A percentile compares a stretch with the other conserved stretches of the same genome.
Conservation (phyloP, 2,329 filamentous ascomycete species). For the Hyphodiscus sp. region DNA sequence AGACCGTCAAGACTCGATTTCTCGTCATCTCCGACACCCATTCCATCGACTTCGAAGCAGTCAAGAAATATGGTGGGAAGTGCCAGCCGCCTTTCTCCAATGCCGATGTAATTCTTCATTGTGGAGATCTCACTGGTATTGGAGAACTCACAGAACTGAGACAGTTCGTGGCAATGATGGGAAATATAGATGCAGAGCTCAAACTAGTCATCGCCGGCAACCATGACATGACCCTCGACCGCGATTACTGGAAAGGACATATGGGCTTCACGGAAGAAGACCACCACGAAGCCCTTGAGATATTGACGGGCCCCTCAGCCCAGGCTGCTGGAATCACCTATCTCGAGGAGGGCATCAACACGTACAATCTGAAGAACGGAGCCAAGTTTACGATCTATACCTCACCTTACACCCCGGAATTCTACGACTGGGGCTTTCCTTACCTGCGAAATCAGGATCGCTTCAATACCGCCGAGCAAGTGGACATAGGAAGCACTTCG, state of each 20-base stretch:
- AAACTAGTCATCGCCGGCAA: constrained; percentile 60
- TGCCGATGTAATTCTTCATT: too few relatives aligned
- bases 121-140: too few relatives aligned
- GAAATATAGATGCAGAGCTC: constrained; percentile 42
- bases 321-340: constrained; percentile 25
- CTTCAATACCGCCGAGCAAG: constrained; percentile 5
- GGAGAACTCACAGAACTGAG: too few relatives aligned
- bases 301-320: constrained; percentile 21
- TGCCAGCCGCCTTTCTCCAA: too few relatives aligned
- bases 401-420: constrained; percentile 12
- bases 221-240: constrained; percentile 1
- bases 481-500: not conserved
- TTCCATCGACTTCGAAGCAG: too few relatives aligned
- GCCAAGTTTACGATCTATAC: not conserved
- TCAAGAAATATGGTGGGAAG: too few relatives aligned
- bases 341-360: constrained; percentile 28
- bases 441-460: constrained; percentile 17
- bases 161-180: too few relatives aligned
- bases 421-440: constrained; percentile 17
- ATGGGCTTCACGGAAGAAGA: constrained; percentile 3
- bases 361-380: constrained; percentile 11
- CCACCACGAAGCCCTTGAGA: constrained; percentile 12
- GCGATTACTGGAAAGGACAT: too few relatives aligned
- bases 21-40: too few relatives aligned
- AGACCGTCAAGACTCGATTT: too few relatives aligned